phyloP scores from a whole-genome alignment of 805 yeast species.

The Ogataea pignaliae region DNA sequence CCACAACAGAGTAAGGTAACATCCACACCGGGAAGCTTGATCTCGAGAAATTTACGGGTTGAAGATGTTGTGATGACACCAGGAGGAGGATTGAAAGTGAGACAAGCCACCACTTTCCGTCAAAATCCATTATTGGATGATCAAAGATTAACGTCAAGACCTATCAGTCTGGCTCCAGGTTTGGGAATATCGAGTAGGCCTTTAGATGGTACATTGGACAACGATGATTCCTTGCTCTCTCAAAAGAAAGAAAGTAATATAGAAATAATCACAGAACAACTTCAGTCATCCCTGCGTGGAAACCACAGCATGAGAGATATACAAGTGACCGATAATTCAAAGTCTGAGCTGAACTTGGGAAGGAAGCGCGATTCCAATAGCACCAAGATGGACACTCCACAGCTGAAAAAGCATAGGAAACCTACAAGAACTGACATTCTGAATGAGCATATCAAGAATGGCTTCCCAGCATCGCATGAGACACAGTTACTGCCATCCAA shows the following conservation, averaged over 20 bases:
- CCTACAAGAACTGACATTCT: no score
- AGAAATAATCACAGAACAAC: constrained; percentile 11
- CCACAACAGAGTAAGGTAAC: constrained; percentile 18
- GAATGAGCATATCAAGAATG: no score
- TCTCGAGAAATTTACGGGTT: constrained; percentile 19
- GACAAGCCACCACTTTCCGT: constrained; percentile 5
- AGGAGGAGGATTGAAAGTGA: constrained; percentile 9
- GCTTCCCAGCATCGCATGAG: no score
- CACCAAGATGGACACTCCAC: no score
- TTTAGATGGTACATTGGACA: background rate
- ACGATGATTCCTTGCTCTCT: no score
- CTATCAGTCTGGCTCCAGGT: background rate
- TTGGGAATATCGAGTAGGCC: constrained; percentile 1
- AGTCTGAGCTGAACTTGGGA: no score
- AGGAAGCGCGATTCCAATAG: no score
- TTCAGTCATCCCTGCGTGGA: constrained; percentile 12
- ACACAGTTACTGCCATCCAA: constrained; percentile 13
- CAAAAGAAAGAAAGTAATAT: constrained; percentile 6
- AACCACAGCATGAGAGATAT: background rate
- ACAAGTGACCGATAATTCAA: background rate
- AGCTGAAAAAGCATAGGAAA: no score
- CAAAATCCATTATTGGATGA: no score
- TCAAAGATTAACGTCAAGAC: no score
- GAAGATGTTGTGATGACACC: constrained; percentile 21
- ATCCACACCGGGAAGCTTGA: constrained; percentile 15